phyloP scores from a whole-genome alignment of 225 moss, liverwort and hornwort species.

The Bryoerythrophyllum caledonicum region DNA sequence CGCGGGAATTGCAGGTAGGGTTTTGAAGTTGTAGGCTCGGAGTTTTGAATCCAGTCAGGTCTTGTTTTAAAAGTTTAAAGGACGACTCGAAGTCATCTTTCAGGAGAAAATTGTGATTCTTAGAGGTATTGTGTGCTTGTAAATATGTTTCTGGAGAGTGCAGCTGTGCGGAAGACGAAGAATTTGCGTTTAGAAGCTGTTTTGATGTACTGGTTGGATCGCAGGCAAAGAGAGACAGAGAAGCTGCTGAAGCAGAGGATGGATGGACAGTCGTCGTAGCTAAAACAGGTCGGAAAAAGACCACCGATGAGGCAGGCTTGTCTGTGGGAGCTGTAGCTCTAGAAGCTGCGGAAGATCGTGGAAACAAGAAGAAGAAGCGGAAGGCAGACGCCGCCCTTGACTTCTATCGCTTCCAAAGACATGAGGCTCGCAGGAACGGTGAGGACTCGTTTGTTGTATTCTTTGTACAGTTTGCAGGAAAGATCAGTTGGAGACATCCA shows the following conservation, averaged over 20 bases:
- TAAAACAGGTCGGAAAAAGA: conserved; percentile 84
- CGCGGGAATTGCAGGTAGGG: conserved; percentile 62
- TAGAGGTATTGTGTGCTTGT: neutral
- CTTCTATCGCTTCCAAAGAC: conserved; percentile 94
- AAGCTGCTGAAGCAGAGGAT: conserved; percentile 79
- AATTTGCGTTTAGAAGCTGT: neutral
- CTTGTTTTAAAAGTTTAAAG: neutral
- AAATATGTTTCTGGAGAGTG: neutral
- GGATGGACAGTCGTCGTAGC: conserved; percentile 95
- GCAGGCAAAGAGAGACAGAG: conserved; percentile 67
- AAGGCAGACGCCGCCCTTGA: conserved; percentile 55
- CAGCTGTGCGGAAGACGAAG: neutral
- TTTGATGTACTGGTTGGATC: conserved; percentile 21
- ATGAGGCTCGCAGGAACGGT: conserved; percentile 84
- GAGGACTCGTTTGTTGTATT: neutral
- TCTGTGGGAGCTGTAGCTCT: conserved; percentile 79
- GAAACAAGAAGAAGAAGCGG: conserved; percentile 64
- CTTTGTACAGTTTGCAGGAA: neutral
- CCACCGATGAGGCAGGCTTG: conserved; percentile 75
- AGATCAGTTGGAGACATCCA: neutral
- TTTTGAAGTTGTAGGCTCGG: neutral
- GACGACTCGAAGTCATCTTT: no score
- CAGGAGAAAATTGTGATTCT: neutral
- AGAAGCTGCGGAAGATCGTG: conserved; percentile 65
- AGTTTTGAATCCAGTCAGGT: neutral